phyloP scores from a whole-genome alignment of 306 rosid genomes.

The Dryas alaskensis region DNA sequence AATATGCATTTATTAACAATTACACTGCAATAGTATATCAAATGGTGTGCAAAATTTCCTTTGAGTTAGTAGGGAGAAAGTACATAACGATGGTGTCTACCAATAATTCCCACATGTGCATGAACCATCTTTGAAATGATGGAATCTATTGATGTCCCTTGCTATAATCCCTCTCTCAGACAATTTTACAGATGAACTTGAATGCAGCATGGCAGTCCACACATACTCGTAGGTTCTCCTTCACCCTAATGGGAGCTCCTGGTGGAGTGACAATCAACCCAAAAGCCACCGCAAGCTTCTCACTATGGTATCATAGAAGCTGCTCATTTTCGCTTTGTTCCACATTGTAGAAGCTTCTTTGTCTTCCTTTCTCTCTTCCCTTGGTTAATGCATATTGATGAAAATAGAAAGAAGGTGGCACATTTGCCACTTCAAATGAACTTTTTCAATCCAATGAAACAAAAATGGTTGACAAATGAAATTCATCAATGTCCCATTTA shows the following conservation, averaged over 20 bases:
- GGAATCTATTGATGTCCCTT: slow-evolving; percentile 84
- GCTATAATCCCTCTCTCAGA: slow-evolving; percentile 65
- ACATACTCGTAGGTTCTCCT: slow-evolving; percentile 82
- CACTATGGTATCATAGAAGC: slow-evolving; percentile 71
- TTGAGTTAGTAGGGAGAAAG: neutral
- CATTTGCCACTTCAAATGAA: too few species aligned
- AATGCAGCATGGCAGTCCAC: slow-evolving; percentile 75
- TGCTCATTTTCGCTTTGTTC: slow-evolving; percentile 59
- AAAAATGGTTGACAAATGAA: too few species aligned
- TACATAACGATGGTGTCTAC: slow-evolving; percentile 21
- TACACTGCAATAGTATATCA: neutral
- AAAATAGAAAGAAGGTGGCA: too few species aligned
- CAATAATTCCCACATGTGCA: slow-evolving; percentile 93
- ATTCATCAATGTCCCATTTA: too few species aligned
- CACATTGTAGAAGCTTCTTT: slow-evolving; percentile 51
- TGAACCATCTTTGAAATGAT: slow-evolving; percentile 78
- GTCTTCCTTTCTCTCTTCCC: too few species aligned
- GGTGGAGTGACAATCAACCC: slow-evolving; percentile 71
- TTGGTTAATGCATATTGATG: too few species aligned
- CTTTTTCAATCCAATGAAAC: too few species aligned
- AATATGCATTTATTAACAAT: neutral
- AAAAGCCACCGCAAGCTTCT: slow-evolving; percentile 89
- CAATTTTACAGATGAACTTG: slow-evolving; percentile 61
- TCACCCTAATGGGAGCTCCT: slow-evolving; percentile 72
- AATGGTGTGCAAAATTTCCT: slow-evolving; percentile 9